Evolutionary conservation across 225 moss, liverwort and hornwort genomes (phyloP), one percentile per base, ranked within the genome.

Genomic region (Pseudoscleropodium purum): DNA sequence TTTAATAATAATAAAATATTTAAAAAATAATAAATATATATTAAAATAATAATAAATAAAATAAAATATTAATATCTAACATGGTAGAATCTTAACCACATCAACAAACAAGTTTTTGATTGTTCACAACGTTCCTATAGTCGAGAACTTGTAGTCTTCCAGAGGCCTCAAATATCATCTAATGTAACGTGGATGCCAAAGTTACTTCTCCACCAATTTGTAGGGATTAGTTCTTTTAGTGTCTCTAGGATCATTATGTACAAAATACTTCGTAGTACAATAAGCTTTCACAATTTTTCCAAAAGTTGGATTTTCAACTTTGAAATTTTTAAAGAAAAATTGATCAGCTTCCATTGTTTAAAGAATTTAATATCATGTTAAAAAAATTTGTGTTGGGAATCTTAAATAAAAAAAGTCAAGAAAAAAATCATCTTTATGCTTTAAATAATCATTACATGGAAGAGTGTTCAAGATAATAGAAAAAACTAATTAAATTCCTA

Each of bases 281-380:
- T 27, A 27, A 8, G 0, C 5, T 15, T 27, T 41, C 27, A 47
- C 5, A 43, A 9, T 27, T 16, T 3, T 27, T 43, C 27, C 16
- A 43, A 43, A 27, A 73, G 27, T 9, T 26, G 27, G 15, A 1
- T 15, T 43, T 73, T 10, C 1, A 73, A 43, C 4, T 41, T 73
- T 72, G 1, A 9, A 26, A 72, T 15, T 74, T 47, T 73, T 15
- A 43, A 73, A 45, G 9, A 29, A 1, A 49, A 51, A 51, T 33
- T 20, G 51, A 4, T 13, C 13, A 2, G 7, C 4, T 20, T 51
- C 2, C 0, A 0, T 76, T 20, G 20, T 7, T 76, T 5, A 76
- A 21, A 2, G 33, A 76, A 76, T 33, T 1, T 76, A 0, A 13
- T 51, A 20, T 11, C 7, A 13, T 31, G 0, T 33, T 20, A 12